Evolutionary conservation across 106 monocot species (phyloP).

Genomic region (Apostasia shenzhenica): DNA sequence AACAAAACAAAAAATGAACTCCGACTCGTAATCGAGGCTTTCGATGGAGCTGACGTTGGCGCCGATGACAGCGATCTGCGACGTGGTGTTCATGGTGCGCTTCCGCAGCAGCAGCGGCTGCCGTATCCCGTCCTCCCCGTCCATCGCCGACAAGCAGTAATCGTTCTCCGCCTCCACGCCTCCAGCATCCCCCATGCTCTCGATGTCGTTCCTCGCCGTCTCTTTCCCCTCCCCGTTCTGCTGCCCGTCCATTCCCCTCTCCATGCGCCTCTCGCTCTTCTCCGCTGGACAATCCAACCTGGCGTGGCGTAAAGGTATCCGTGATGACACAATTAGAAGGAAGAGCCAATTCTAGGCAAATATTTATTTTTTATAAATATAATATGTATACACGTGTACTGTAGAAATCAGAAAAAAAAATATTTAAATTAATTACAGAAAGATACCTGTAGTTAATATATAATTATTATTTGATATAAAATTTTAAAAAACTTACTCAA

Average conservation of each 20-base stretch:
- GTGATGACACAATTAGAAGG: too few relatives aligned
- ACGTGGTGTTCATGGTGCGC: conserved; percentile 64
- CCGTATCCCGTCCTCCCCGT: conserved; percentile 14
- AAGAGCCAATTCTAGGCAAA: too few relatives aligned
- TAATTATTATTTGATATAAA: too few relatives aligned
- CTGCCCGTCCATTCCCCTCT: background rate
- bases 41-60: conserved; percentile 75
- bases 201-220: conserved; percentile 10
- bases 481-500: too few relatives aligned
- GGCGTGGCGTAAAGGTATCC: too few relatives aligned
- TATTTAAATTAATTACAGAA: background rate
- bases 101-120: conserved; percentile 39
- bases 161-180: background rate
- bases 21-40: conserved; percentile 88
- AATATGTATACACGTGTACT: background rate
- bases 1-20: background rate
- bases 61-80: conserved; percentile 78
- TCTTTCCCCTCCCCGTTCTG: background rate
- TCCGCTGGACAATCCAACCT: background rate
- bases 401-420: background rate
- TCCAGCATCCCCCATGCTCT: conserved; percentile 9
- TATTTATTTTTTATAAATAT: background rate
- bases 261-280: background rate
- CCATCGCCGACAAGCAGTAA: background rate
- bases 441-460: too few relatives aligned